Evolutionary conservation across 2,329 filamentous ascomycete species (phyloP), one percentile per base, ranked within the genome.

Genomic region (Emergomyces orientalis): DNA sequence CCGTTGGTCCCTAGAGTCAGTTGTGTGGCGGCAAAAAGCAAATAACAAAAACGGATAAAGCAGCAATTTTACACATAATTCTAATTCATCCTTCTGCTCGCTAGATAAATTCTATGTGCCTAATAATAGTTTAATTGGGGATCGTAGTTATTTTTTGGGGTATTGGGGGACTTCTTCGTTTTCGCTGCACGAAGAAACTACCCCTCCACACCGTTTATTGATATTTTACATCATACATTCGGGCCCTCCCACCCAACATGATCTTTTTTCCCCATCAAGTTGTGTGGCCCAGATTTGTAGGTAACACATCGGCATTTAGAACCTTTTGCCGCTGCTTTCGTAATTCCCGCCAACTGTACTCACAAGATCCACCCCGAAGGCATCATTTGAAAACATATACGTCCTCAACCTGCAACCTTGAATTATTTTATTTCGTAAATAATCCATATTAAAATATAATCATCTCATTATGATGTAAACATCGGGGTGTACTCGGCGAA

Each of bases 11-110:
- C 32, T 32, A 17, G 22, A 55, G 25, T 11, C 11, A 34, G 19
- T 27, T 41, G 32, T 41, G 49, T 45, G 56, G 59, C 54, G 43
- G 49, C 54, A 45, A 61, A 62, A 59, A 59, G 57, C 17, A 25
- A 59, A 47, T 9, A 47, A 27, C 1, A 39, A 32, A 59, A 32
- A 25, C 22, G 17, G 25, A 19, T 17, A 41, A 58, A 58, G 39
- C 6, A 58, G 25, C 13, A 37, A 17, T 30, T 19, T 45, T 37
- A 56, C 32, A 56, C 22, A 47, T 2, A 47, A n/a, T 22, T 22
- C 19, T 47, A n/a, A 22, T 22, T 22, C n/a, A 19, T 7, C 4
- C 19, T 32, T 32, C 25, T 54, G 1, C 25, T n/a, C n/a, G n/a
- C n/a, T n/a, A n/a, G n/a, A n/a, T n/a, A n/a, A 27, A 5, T 19